Evolutionary conservation across 1,284 basidiomycete genomes (phyloP).

Genomic region (Sphagnurus paluster): DNA sequence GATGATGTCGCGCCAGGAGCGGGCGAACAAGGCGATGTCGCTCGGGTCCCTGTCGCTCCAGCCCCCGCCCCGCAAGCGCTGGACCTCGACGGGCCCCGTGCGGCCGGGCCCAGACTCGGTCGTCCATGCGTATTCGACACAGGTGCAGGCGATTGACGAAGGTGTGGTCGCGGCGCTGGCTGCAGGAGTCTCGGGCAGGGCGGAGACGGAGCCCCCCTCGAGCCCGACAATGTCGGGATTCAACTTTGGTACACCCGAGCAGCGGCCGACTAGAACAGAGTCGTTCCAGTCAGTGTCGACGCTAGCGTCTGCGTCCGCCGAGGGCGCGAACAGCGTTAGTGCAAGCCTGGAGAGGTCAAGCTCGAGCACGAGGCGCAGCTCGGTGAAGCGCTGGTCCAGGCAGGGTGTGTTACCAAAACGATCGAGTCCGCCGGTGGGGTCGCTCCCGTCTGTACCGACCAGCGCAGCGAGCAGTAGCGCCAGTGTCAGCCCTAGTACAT

Average conservation of each 20-base stretch:
- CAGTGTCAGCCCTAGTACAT: too few species aligned
- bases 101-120: constrained; percentile 7
- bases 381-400: constrained; percentile 58
- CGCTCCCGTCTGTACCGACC: constrained; percentile 51
- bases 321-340: constrained; percentile 36
- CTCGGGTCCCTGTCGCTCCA: constrained; percentile 52
- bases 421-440: constrained; percentile 56
- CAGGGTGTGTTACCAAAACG: constrained; percentile 53
- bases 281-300: constrained; percentile 60
- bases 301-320: too few species aligned
- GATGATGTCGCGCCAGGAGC: constrained; percentile 25
- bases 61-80: constrained; percentile 63
- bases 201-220: constrained; percentile 24
- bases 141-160: background rate
- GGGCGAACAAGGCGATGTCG: constrained; percentile 32
- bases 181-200: constrained; percentile 10
- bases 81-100: constrained; percentile 38
- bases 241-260: constrained; percentile 37
- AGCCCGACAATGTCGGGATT: constrained; percentile 28
- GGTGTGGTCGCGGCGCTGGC: constrained; percentile 4
- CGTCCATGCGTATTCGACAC: constrained; percentile 1
- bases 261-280: constrained; percentile 39
- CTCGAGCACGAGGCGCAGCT: constrained; percentile 39
- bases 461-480: too few species aligned
- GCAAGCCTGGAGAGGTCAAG: constrained; percentile 37